Conservation (phyloP, 352 stramenopile species). For the Albugo candida region DNA sequence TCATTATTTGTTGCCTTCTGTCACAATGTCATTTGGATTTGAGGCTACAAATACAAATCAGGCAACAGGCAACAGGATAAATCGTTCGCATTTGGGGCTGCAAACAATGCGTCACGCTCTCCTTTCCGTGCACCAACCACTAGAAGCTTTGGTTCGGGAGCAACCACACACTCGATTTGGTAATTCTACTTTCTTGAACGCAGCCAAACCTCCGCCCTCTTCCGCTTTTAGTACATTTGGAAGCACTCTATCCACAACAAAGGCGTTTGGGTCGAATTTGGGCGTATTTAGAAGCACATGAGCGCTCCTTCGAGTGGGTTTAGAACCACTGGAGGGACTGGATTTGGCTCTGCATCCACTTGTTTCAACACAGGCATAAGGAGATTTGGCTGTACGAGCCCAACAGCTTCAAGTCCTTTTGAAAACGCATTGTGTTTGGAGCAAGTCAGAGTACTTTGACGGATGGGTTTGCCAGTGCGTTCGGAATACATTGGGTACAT, state of each 20-base stretch:
- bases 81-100: slow-evolving; percentile 7
- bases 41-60: not conserved
- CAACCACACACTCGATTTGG: slow-evolving; percentile 9
- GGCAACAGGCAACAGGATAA: not conserved
- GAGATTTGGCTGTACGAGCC: slow-evolving; percentile 11
- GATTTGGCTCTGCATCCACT: slow-evolving; percentile 8
- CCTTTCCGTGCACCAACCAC: slow-evolving; percentile 15
- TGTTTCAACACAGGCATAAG: not conserved
- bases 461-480: slow-evolving; percentile 6
- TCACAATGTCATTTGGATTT: too few species aligned
- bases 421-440: slow-evolving; percentile 2
- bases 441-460: slow-evolving; percentile 1
- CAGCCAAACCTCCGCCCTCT: not conserved
- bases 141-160: slow-evolving; percentile 9
- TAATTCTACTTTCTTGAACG: slow-evolving; percentile 1
- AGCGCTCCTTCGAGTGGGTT: slow-evolving; percentile 6
- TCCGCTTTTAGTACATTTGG: not conserved
- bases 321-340: slow-evolving; percentile 4
- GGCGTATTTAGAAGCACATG: not conserved
- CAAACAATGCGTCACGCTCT: slow-evolving; percentile 11
- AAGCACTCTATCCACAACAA: not conserved
- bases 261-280: not conserved
- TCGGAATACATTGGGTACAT: slow-evolving; percentile 1
- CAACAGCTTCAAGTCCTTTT: slow-evolving; percentile 29
- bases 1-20: too few species aligned